These are phyloP conservation scores for Colletotrichum sp. DNA, from an alignment of 2,329 filamentous ascomycete genomes.

Conservation along the genomic window DNA sequence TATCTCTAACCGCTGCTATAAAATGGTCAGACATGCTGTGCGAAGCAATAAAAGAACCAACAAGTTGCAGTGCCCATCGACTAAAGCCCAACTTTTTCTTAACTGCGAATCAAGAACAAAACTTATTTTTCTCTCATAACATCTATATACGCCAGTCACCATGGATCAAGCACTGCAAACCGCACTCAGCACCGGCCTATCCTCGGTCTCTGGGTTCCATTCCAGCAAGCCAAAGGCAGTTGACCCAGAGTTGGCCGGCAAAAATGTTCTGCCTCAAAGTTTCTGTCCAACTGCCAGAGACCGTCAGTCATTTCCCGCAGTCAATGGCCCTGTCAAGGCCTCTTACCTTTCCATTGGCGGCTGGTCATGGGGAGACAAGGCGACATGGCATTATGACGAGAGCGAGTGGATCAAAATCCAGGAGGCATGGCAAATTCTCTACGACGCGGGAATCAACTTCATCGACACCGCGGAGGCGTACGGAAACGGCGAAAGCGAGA, in stretches of 20 bases:
- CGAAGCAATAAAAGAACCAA: not conserved
- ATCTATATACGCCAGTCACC: not conserved
- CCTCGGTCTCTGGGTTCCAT: not conserved
- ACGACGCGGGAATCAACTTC: not conserved
- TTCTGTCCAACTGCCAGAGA: not conserved
- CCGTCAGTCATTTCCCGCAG: not conserved
- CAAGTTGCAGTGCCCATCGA: not conserved
- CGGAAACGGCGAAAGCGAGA: not conserved
- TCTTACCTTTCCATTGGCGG: not conserved
- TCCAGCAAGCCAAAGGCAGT: not conserved
- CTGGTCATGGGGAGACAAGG: not conserved
- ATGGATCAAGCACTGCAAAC: not conserved
- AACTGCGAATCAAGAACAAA: not conserved
- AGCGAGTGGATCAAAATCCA: not conserved
- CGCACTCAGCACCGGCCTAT: not conserved
- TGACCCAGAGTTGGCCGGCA: not conserved
- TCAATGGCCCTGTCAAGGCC: not conserved
- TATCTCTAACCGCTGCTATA: not conserved
- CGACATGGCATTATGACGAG: not conserved
- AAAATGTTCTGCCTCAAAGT: not conserved
- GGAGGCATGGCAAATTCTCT: not conserved
- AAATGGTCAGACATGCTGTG: rapidly evolving
- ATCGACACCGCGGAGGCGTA: not conserved
- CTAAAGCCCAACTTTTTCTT: not conserved
- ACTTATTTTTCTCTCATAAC: not conserved